A percentile compares a stretch with the other conserved stretches of the same genome.
Conservation (phyloP, 306 rosid species). For the Fragaria nilgerrensis region DNA sequence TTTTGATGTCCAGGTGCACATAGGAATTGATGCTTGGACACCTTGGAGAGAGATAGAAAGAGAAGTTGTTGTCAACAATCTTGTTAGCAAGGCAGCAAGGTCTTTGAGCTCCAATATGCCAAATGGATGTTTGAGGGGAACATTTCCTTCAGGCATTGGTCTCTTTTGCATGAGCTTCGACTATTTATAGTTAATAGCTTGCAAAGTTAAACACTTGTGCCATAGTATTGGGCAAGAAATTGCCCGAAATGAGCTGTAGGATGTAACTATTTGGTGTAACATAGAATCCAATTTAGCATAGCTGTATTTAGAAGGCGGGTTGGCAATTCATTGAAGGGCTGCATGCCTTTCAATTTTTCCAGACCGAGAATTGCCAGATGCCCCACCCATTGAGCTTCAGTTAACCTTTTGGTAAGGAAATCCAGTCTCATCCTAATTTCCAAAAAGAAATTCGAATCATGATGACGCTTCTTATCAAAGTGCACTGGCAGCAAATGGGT, state of each 20-base stretch:
- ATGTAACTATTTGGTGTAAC: not conserved
- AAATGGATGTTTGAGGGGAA: not conserved
- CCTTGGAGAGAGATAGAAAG: not conserved
- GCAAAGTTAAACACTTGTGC: not conserved
- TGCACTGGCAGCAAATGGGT: not conserved
- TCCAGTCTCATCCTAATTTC: not conserved
- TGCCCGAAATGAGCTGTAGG: constrained; percentile 15
- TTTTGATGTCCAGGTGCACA: constrained; percentile 29
- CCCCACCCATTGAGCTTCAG: not conserved
- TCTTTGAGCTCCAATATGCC: not conserved
- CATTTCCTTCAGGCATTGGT: not conserved
- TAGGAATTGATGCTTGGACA: not conserved
- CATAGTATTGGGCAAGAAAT: not conserved
- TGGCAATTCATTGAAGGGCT: not conserved
- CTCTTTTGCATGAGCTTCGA: not conserved
- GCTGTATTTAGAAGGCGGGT: not conserved
- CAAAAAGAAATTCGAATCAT: not conserved
- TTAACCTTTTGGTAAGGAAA: not conserved
- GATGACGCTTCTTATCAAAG: not conserved
- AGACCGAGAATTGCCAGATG: not conserved
- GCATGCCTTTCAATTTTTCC: not conserved
- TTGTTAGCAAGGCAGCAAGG: not conserved
- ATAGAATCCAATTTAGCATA: not conserved
- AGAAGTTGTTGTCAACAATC: not conserved
- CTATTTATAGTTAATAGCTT: not conserved